Evolutionary conservation across 176 grass and related monocot genomes (phyloP).

Genomic region (Calamus simplicifolius): DNA sequence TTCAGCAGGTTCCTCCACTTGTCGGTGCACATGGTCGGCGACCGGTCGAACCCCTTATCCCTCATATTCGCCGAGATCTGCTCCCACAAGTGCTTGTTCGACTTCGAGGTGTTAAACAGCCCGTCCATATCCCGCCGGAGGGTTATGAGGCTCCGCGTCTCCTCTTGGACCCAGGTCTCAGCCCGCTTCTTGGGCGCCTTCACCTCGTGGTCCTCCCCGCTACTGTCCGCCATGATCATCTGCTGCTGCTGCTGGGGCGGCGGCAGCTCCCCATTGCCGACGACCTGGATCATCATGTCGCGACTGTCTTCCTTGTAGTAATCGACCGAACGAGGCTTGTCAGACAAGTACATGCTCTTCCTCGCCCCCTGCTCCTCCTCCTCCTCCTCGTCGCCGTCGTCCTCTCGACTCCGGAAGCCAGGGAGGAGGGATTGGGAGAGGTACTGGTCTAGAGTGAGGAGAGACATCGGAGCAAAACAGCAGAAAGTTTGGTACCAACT

Average conservation of each 20-base stretch:
- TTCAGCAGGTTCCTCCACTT: slow-evolving; percentile 97
- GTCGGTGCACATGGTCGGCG: slow-evolving; percentile 96
- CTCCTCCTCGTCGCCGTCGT: not conserved
- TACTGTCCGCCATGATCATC: slow-evolving; percentile 41
- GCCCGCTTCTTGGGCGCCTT: slow-evolving; percentile 88
- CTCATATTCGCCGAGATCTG: slow-evolving; percentile 87
- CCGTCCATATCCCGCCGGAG: slow-evolving; percentile 72
- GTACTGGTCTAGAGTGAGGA: slow-evolving; percentile 39
- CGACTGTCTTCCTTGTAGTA: not conserved
- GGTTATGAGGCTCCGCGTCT: slow-evolving; percentile 75
- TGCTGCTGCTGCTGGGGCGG: slow-evolving; percentile 35
- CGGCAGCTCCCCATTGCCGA: slow-evolving; percentile 21
- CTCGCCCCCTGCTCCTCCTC: not conserved
- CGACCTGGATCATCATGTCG: too few relatives aligned
- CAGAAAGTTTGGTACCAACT: not conserved
- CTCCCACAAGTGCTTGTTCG: slow-evolving; percentile 98
- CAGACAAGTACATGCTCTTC: slow-evolving; percentile 23
- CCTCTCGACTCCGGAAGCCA: slow-evolving; percentile 1
- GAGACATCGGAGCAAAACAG: slow-evolving; percentile 15
- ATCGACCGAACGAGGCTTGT: slow-evolving; percentile 10
- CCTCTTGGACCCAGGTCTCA: slow-evolving; percentile 94
- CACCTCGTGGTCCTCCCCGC: slow-evolving; percentile 53
- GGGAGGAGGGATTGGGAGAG: slow-evolving; percentile 11
- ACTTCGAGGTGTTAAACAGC: slow-evolving; percentile 93
- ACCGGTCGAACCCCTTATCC: slow-evolving; percentile 83